phyloP scores from a whole-genome alignment of 1,284 basidiomycete species.

The Dichomitus squalens region DNA sequence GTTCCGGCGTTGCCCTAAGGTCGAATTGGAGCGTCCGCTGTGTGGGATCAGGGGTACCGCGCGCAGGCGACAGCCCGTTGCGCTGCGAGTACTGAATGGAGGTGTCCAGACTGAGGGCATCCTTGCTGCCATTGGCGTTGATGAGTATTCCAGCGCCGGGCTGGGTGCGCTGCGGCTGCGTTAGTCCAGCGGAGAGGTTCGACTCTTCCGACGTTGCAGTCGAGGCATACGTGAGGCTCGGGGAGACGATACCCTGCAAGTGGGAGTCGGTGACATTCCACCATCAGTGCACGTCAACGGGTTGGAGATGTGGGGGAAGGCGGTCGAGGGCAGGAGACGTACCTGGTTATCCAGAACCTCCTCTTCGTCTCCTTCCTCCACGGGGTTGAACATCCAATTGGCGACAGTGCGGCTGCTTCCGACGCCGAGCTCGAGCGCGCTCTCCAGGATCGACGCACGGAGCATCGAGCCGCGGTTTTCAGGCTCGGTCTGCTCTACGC shows the following conservation, averaged over 20 bases:
- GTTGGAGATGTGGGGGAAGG: neutral
- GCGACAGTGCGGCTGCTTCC: conserved; percentile 56
- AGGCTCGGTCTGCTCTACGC: conserved; percentile 11
- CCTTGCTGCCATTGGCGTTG: conserved; percentile 14
- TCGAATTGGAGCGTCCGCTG: conserved; percentile 30
- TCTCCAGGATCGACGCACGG: conserved; percentile 71
- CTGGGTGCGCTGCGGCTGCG: conserved; percentile 24
- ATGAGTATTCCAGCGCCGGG: conserved; percentile 28
- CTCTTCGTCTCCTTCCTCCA: conserved; percentile 54
- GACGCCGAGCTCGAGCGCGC: conserved; percentile 64
- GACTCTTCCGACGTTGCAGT: conserved; percentile 40
- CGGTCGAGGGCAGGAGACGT: conserved; percentile 13
- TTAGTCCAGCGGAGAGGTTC: conserved; percentile 25
- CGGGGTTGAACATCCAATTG: conserved; percentile 67
- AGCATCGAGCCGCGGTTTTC: conserved; percentile 55
- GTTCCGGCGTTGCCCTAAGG: conserved; percentile 27
- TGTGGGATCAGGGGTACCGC: conserved; percentile 7
- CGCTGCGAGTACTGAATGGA: conserved; percentile 17
- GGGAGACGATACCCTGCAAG: conserved; percentile 34
- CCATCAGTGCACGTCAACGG: conserved; percentile 3
- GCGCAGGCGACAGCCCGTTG: conserved; percentile 11
- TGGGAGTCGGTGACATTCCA: neutral
- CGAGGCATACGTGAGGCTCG: conserved; percentile 38
- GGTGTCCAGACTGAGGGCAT: conserved; percentile 13
- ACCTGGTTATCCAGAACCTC: conserved; percentile 23